Conservation (phyloP, 2,329 filamentous ascomycete genomes). For the Chaetothyriales sp. region DNA sequence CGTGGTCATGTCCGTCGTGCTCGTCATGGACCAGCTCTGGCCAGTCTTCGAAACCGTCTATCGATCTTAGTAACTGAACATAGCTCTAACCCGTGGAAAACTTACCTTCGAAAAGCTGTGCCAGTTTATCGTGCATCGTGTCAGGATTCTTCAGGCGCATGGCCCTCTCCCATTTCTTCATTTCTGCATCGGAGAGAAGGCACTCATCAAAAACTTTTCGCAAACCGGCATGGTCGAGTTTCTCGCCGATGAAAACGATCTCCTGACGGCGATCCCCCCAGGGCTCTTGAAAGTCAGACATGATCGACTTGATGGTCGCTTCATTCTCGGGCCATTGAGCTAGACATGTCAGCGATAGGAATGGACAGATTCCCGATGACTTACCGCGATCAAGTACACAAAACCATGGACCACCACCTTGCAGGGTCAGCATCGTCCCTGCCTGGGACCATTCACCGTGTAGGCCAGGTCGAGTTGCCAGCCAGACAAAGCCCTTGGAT, state of each 20-base stretch:
- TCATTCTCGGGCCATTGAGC: constrained; percentile 41
- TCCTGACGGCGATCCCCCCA: constrained; percentile 62
- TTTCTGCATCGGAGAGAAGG: constrained; percentile 48
- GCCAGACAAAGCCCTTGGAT: constrained; percentile 34
- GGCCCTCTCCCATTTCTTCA: constrained; percentile 39
- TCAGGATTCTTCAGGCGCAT: constrained; percentile 32
- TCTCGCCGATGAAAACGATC: constrained; percentile 59
- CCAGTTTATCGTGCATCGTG: constrained; percentile 35
- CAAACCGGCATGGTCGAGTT: constrained; percentile 41
- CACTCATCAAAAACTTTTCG: constrained; percentile 45
- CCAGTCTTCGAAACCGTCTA: constrained; percentile 46
- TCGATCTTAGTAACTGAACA: not conserved
- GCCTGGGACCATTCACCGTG: constrained; percentile 35
- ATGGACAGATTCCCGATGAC: not conserved
- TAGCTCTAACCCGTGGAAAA: not conserved
- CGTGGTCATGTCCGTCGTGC: constrained; percentile 1
- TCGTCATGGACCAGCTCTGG: constrained; percentile 19
- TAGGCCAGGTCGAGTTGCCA: constrained; percentile 28
- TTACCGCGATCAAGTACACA: constrained; percentile 10
- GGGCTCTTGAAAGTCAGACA: constrained; percentile 35
- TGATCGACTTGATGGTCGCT: constrained; percentile 35
- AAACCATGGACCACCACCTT: constrained; percentile 40
- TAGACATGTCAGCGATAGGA: not conserved
- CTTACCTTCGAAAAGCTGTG: constrained; percentile 37
- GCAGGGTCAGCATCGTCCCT: constrained; percentile 31